Conservation (phyloP, 495 filamentous ascomycete genomes). For the Trypethelium eluteriae region DNA sequence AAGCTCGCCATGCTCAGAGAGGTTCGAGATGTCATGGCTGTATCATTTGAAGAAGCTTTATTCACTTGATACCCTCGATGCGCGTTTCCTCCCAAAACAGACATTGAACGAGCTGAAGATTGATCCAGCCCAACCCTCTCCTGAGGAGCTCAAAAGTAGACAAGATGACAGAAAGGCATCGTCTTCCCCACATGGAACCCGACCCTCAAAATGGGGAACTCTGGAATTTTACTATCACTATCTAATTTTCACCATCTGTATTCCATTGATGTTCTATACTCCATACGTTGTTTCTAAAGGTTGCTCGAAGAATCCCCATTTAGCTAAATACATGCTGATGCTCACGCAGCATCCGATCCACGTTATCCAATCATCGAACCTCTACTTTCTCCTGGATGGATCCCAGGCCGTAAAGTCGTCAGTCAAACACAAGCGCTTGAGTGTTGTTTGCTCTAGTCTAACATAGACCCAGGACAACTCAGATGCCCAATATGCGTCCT, state of each 20-base stretch:
- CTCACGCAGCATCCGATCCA: constrained; percentile 62
- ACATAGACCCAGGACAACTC: constrained; percentile 62
- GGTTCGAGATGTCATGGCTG: constrained; percentile 24
- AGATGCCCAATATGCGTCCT: constrained; percentile 78
- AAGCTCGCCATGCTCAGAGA: neutral
- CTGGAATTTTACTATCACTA: constrained; percentile 82
- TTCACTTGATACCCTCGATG: constrained; percentile 68
- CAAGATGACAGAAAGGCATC: constrained; percentile 32
- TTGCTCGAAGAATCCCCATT: constrained; percentile 28
- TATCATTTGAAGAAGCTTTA: constrained; percentile 54
- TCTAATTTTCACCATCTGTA: constrained; percentile 53
- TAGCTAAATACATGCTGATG: constrained; percentile 9
- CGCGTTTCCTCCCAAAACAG: constrained; percentile 66
- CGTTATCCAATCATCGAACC: constrained; percentile 66
- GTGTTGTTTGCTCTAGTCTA: constrained; percentile 11
- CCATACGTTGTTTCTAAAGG: constrained; percentile 80
- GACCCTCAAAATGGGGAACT: constrained; percentile 71
- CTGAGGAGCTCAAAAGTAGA: constrained; percentile 38
- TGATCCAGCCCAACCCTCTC: constrained; percentile 25
- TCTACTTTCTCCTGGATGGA: constrained; percentile 76
- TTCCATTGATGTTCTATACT: constrained; percentile 88
- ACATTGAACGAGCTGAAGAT: constrained; percentile 37
- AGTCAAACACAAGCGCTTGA: constrained; percentile 40
- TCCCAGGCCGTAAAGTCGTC: constrained; percentile 77
- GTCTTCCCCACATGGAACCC: constrained; percentile 36